These are phyloP conservation scores for Austroboletus sp. DNA, from an alignment of 1,284 basidiomycete species.

Conservation along the genomic window DNA sequence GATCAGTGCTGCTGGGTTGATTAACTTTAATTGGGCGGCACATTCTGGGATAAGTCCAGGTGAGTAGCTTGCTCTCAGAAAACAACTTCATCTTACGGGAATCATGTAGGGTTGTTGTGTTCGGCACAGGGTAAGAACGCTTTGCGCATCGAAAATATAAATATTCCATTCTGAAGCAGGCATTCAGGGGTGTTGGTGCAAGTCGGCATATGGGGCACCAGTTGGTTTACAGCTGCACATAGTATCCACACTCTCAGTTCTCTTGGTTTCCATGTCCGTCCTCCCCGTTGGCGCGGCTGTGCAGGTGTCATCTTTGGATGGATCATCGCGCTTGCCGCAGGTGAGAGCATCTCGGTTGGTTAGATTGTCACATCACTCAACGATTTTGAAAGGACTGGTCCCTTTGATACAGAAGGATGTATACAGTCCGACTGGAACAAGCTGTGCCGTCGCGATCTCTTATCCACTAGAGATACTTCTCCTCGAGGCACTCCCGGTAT, in stretches of 20 bases:
- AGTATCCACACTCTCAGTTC: constrained; percentile 64
- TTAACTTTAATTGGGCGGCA: constrained; percentile 34
- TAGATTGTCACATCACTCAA: constrained; percentile 8
- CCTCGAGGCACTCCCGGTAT: constrained; percentile 56
- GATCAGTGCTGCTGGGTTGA: constrained; percentile 46
- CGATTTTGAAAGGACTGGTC: constrained; percentile 29
- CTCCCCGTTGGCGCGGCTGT: constrained; percentile 44
- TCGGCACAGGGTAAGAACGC: constrained; percentile 48
- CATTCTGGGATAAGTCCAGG: constrained; percentile 43
- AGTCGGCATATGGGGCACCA: constrained; percentile 53
- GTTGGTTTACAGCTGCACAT: constrained; percentile 60
- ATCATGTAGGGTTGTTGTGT: constrained; percentile 36
- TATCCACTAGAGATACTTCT: constrained; percentile 42
- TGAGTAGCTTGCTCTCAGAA: constrained; percentile 20
- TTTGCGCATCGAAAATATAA: background rate
- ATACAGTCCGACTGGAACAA: constrained; percentile 49
- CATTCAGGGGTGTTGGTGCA: constrained; percentile 49
- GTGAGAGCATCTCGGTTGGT: constrained; percentile 32
- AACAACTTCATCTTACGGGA: background rate
- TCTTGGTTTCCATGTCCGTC: constrained; percentile 50
- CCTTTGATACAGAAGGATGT: constrained; percentile 39
- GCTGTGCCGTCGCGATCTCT: constrained; percentile 45
- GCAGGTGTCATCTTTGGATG: constrained; percentile 48
- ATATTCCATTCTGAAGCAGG: constrained; percentile 1
- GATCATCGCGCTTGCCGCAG: constrained; percentile 41